Evolutionary conservation across 352 stramenopile species (phyloP), one percentile per base, ranked within the genome.

Genomic region (Pythium grandisporangium): DNA sequence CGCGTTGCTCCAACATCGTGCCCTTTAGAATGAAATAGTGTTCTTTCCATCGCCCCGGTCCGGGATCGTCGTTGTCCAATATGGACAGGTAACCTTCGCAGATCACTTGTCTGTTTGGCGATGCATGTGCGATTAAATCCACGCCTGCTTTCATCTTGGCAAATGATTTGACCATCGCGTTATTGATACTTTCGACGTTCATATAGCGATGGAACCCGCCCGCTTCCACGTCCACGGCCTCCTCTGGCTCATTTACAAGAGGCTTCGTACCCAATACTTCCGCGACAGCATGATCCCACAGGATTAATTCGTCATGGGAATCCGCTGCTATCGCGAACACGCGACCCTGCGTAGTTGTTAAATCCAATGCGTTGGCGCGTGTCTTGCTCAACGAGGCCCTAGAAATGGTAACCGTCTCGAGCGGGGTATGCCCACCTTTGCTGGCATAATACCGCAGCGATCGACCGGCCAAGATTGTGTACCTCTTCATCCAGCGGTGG

Each of bases 71-170:
- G n/a, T n/a, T n/a, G n/a, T n/a, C n/a, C n/a, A n/a, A n/a, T n/a
- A n/a, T n/a, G n/a, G n/a, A 47, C 22, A 88, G 51, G 69, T 69
- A 88, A 5, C 74, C 71, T 55, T 84, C 71, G 38, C 59, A 68
- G 21, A 51, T 48, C 29, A 48, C 51, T 24, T 45, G 44, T 14
- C 38, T 44, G 35, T 59, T 54, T 2, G 41, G 48, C 17, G 51
- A 58, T 25, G 43, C n/a, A n/a, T n/a, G n/a, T n/a, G n/a, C n/a
- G n/a, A n/a, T n/a, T n/a, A n/a, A n/a, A n/a, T n/a, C n/a, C n/a
- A n/a, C n/a, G n/a, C n/a, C n/a, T n/a, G n/a, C n/a, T n/a, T n/a
- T n/a, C n/a, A n/a, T n/a, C n/a, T n/a, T n/a, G n/a, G n/a, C n/a
- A n/a, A n/a, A n/a, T n/a, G n/a, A n/a, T n/a, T n/a, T n/a, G n/a